A percentile compares a stretch with the other conserved stretches of the same genome.
Conservation (phyloP, 1,139 yeast genomes). For the Saccharomyces pastorianus region DNA sequence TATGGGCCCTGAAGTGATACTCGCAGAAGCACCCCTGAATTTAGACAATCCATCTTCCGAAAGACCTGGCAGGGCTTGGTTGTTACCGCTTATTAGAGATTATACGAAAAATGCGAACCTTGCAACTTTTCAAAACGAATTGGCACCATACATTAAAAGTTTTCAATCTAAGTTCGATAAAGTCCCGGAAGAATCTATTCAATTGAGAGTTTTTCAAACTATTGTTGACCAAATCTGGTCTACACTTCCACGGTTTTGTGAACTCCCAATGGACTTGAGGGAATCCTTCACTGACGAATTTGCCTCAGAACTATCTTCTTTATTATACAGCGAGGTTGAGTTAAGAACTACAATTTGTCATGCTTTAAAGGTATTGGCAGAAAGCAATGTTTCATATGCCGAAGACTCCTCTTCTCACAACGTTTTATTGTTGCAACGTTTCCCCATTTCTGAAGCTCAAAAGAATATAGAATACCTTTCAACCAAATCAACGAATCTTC, state of each 20-base stretch:
- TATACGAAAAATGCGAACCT: conserved; percentile 67
- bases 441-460: conserved; percentile 50
- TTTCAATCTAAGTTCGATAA: conserved; percentile 38
- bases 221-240: conserved; percentile 90
- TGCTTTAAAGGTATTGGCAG: conserved; percentile 68
- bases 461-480: conserved; percentile 56
- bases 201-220: conserved; percentile 69
- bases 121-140: conserved; percentile 49
- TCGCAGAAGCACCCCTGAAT: conserved; percentile 70
- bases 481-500: conserved; percentile 58
- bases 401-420: conserved; percentile 54
- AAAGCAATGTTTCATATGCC: conserved; percentile 59
- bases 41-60: conserved; percentile 43
- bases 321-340: conserved; percentile 66
- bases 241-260: conserved; percentile 80
- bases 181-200: conserved; percentile 47
- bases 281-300: conserved; percentile 61
- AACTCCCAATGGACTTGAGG: conserved; percentile 68
- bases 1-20: conserved; percentile 79
- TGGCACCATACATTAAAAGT: conserved; percentile 60
- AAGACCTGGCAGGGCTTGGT: conserved; percentile 83
- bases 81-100: conserved; percentile 86
- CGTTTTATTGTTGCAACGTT: conserved; percentile 49
- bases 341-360: conserved; percentile 75
- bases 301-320: conserved; percentile 68